A percentile compares a stretch with the other conserved stretches of the same genome.
Conservation (phyloP, 768 basidiomycete species). For the Amanita rubescens region DNA sequence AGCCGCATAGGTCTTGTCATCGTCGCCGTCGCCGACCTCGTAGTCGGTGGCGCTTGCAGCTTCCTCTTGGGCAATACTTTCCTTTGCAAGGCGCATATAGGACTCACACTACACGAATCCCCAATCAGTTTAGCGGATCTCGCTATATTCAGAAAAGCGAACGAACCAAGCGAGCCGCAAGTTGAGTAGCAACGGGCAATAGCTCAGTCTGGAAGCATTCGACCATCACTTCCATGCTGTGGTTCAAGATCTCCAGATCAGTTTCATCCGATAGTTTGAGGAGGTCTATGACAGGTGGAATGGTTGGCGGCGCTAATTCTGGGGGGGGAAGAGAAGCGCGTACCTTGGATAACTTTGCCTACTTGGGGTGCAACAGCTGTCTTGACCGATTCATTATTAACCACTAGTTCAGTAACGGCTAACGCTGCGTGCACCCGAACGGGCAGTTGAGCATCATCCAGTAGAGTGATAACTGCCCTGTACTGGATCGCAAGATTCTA, state of each 20-base stretch:
- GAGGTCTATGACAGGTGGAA: conserved; percentile 42
- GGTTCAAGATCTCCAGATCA: conserved; percentile 78
- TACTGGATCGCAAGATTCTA: conserved; percentile 62
- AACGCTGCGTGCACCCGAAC: conserved; percentile 81
- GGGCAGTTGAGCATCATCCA: conserved; percentile 76
- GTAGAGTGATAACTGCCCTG: conserved; percentile 52
- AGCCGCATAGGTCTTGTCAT: conserved; percentile 82
- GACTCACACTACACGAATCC: conserved; percentile 55
- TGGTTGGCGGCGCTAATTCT: neutral
- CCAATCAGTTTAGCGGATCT: conserved; percentile 2
- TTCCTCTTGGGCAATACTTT: conserved; percentile 52
- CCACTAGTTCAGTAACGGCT: conserved; percentile 71
- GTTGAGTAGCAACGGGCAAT: conserved; percentile 75
- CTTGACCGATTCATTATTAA: conserved; percentile 61
- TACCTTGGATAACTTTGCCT: conserved; percentile 83
- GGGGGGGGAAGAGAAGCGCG: conserved; percentile 7
- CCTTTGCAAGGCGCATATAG: conserved; percentile 71
- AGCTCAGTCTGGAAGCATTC: conserved; percentile 80
- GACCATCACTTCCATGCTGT: conserved; percentile 81
- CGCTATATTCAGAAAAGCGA: neutral
- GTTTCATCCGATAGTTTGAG: conserved; percentile 88
- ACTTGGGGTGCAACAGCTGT: conserved; percentile 66
- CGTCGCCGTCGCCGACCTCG: conserved; percentile 55
- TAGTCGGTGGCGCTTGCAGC: conserved; percentile 45
- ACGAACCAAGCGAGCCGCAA: conserved; percentile 70